phyloP scores from a whole-genome alignment of 768 basidiomycete genomes.

The Boletus insuetus region DNA sequence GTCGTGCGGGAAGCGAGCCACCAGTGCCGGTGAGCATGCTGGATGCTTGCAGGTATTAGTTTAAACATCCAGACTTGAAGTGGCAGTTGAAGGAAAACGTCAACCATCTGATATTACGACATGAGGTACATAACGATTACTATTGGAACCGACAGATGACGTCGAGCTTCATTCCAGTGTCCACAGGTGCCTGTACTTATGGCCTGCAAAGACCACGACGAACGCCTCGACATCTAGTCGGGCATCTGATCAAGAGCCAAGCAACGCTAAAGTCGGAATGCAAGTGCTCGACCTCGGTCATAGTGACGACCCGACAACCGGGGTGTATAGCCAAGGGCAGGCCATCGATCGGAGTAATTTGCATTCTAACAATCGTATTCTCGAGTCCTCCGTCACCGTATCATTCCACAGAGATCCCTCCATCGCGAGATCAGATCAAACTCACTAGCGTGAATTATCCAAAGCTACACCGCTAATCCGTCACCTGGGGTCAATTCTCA shows the following conservation, averaged over 20 bases:
- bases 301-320: background rate
- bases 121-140: background rate
- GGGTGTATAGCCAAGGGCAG: background rate
- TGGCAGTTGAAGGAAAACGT: background rate
- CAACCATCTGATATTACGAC: background rate
- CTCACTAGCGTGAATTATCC: background rate
- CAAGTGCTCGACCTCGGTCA: background rate
- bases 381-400: background rate
- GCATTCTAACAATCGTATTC: too few relatives aligned
- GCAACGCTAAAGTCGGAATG: background rate
- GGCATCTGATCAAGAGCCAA: background rate
- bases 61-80: background rate
- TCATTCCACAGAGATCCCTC: background rate
- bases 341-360: background rate
- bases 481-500: background rate
- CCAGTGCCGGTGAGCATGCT: background rate
- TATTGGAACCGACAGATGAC: too few relatives aligned
- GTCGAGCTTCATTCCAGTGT: too few relatives aligned
- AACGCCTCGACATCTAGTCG: background rate
- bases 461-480: background rate
- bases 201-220: background rate
- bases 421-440: background rate
- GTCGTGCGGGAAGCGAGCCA: background rate
- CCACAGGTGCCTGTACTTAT: background rate
- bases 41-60: slow-evolving; percentile 1